Evolutionary conservation across 768 basidiomycete genomes (phyloP).

Genomic region (Kockovaella imperatae): DNA sequence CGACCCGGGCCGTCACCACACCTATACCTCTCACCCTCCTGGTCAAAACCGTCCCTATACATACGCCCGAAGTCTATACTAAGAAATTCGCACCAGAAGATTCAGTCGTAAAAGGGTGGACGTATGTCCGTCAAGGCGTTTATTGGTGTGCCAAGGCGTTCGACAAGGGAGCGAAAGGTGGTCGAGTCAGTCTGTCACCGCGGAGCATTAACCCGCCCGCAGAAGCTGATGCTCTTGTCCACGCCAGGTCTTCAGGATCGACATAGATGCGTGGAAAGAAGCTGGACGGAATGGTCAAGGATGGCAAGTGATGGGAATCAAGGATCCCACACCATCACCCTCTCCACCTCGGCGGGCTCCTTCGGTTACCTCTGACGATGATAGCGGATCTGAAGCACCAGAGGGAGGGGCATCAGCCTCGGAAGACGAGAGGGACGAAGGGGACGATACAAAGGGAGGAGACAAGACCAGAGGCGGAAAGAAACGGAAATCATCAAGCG

Average conservation of each 20-base stretch:
- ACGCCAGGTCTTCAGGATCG: constrained; percentile 25
- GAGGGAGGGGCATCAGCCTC: constrained; percentile 16
- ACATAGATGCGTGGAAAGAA: constrained; percentile 33
- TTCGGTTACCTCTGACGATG: too few relatives aligned
- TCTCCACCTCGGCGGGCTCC: too few relatives aligned
- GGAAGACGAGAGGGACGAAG: constrained; percentile 8
- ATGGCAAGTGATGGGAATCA: constrained; percentile 14
- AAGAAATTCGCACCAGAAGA: constrained; percentile 25
- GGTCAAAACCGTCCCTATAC: constrained; percentile 26
- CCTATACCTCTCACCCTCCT: constrained; percentile 26
- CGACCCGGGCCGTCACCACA: constrained; percentile 31
- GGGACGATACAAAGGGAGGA: neutral
- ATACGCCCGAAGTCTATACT: constrained; percentile 27
- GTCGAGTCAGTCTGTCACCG: too few relatives aligned
- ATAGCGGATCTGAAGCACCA: too few relatives aligned
- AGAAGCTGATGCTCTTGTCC: too few relatives aligned
- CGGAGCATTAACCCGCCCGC: too few relatives aligned
- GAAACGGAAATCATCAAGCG: constrained; percentile 12
- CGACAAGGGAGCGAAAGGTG: constrained; percentile 34
- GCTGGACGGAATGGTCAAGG: constrained; percentile 21
- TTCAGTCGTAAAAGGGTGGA: constrained; percentile 33
- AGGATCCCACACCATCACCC: too few relatives aligned
- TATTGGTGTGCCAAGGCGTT: constrained; percentile 39
- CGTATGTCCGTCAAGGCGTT: constrained; percentile 27
- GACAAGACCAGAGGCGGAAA: constrained; percentile 1